Evolutionary conservation across 805 yeast genomes (phyloP).

Genomic region (Lachancea sp.): DNA sequence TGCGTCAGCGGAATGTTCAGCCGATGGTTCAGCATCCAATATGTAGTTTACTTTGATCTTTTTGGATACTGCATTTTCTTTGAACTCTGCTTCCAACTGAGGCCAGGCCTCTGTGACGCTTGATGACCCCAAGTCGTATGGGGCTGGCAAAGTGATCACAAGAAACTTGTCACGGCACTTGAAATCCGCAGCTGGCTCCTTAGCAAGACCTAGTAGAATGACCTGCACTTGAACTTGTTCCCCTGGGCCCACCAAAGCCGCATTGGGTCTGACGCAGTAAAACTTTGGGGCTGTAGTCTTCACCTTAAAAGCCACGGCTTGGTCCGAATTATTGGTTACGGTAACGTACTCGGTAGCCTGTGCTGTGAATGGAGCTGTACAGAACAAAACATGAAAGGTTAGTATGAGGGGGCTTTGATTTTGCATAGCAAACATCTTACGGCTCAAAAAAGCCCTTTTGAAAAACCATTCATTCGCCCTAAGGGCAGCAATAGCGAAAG

Average conservation of each 20-base stretch:
- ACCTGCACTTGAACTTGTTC: slow-evolving; percentile 66
- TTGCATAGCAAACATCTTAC: too few species aligned
- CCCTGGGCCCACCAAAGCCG: slow-evolving; percentile 74
- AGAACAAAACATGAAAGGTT: not conserved
- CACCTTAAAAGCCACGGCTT: slow-evolving; percentile 81
- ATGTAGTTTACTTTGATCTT: slow-evolving; percentile 59
- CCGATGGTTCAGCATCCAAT: slow-evolving; percentile 22
- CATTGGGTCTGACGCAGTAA: slow-evolving; percentile 94
- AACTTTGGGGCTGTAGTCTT: slow-evolving; percentile 96
- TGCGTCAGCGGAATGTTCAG: not conserved
- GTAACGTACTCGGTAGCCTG: slow-evolving; percentile 55
- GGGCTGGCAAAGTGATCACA: slow-evolving; percentile 77
- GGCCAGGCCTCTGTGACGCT: slow-evolving; percentile 69
- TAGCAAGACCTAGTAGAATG: slow-evolving; percentile 75
- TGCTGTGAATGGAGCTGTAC: slow-evolving; percentile 64
- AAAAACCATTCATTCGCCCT: not conserved
- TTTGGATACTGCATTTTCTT: slow-evolving; percentile 50
- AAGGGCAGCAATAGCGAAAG: not conserved
- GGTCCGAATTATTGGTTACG: slow-evolving; percentile 50
- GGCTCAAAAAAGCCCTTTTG: not conserved
- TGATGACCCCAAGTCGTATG: slow-evolving; percentile 47
- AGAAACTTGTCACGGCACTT: slow-evolving; percentile 90
- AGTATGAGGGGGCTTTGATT: slow-evolving; percentile 5
- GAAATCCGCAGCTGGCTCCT: slow-evolving; percentile 65
- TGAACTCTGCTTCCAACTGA: slow-evolving; percentile 54